Evolutionary conservation across 1,284 basidiomycete species (phyloP), one percentile per base, ranked within the genome.

Genomic region (Testicularia cyperi): DNA sequence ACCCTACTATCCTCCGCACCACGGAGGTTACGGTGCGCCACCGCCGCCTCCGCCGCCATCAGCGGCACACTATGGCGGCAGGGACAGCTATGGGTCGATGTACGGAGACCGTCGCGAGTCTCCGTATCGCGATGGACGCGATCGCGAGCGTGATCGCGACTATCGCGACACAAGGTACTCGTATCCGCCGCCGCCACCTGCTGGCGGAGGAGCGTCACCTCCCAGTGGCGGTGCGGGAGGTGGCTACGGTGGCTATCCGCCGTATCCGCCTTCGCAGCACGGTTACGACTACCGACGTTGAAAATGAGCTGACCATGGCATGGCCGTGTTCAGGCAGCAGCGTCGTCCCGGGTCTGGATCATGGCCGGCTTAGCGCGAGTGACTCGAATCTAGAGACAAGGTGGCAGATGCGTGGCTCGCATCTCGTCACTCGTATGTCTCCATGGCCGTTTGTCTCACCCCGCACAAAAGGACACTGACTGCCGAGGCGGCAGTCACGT

Each of bases 221-320:
- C 44, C 49, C n/a, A 33, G 44, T 7, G 38, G 45, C 14, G 16
- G 8, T 35, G 8, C 6, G 6, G 45, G 57, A 30, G 42, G 31
- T 10, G 46, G 46, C 5, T 54, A 54, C 32, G 49, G 45, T 25
- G 42, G 42, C 3, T 54, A 54, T 9, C 46, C 44, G 15, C 20
- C 43, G 15, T 45, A 49, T n/a, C 57, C 51, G 6, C 51, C 51
- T 0, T 44, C 56, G 12, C 38, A 39, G 30, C 57, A 61, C 22
- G 49, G 41, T 19, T 53, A 60, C 21, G 57, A 61, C 23, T 61
- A 54, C 38, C 51, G 57, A 14, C 51, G 57, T 28, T 61, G 43
- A 61, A n/a, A n/a, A n/a, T n/a, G n/a, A n/a, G n/a, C n/a, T n/a
- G n/a, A n/a, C n/a, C n/a, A n/a, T n/a, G n/a, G n/a, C n/a, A n/a